These are phyloP conservation scores for Mortierella sp. DNA, from an alignment of 371 early-diverging fungal genomes.

Conservation along the genomic window DNA sequence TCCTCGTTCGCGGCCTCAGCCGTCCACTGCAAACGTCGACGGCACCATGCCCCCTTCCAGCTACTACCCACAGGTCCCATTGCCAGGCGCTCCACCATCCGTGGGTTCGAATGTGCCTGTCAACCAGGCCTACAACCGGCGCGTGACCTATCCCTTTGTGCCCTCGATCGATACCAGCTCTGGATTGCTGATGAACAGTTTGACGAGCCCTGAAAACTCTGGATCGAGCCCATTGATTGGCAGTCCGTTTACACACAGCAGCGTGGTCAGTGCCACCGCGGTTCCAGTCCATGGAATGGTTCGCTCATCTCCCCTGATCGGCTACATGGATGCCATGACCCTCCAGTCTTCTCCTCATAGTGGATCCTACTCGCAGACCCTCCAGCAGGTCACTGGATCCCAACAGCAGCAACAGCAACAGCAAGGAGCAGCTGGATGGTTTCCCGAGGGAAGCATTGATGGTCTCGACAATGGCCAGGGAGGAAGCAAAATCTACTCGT, in stretches of 20 bases:
- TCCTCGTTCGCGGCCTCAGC: constrained; percentile 16
- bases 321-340: constrained; percentile 48
- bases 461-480: constrained; percentile 14
- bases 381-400: constrained; percentile 21
- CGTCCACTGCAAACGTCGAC: constrained; percentile 3
- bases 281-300: constrained; percentile 34
- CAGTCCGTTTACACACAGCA: constrained; percentile 41
- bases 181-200: constrained; percentile 27
- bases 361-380: constrained; percentile 17
- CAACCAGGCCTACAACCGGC: constrained; percentile 29
- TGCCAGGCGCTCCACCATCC: constrained; percentile 15
- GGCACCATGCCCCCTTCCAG: constrained; percentile 1
- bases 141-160: constrained; percentile 52
- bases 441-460: constrained; percentile 9
- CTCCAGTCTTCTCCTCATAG: constrained; percentile 26
- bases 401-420: constrained; percentile 22
- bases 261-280: constrained; percentile 29
- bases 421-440: constrained; percentile 20
- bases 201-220: constrained; percentile 43
- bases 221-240: constrained; percentile 49
- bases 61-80: constrained; percentile 16
- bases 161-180: constrained; percentile 52
- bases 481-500: constrained; percentile 67
- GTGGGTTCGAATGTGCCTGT: constrained; percentile 7
- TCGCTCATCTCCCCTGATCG: constrained; percentile 42